These are phyloP conservation scores for Coniochaeta sp. DNA, from an alignment of 2,329 filamentous ascomycete species.

Conservation along the genomic window DNA sequence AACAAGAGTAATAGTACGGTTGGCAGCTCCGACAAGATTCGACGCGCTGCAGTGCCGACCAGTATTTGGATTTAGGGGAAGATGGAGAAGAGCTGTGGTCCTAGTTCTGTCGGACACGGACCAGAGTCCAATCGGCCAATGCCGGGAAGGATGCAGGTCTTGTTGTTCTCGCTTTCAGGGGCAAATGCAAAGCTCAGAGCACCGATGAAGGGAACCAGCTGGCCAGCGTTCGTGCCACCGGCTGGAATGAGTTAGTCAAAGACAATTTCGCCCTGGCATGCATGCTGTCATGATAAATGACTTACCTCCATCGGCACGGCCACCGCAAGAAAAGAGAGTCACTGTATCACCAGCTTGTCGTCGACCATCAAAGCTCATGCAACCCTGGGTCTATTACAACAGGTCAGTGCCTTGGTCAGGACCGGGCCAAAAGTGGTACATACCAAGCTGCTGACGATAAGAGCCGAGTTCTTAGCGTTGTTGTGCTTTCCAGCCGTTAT, in stretches of 20 bases:
- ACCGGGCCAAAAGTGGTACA: too few species aligned
- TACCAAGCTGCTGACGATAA: slow-evolving; percentile 41
- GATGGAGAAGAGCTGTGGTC: slow-evolving; percentile 21
- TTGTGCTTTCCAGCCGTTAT: slow-evolving; percentile 42
- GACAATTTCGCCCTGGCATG: too few species aligned
- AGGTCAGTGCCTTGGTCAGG: not conserved
- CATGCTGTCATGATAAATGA: slow-evolving; percentile 1
- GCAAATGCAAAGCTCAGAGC: slow-evolving; percentile 33
- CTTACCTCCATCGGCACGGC: slow-evolving; percentile 38
- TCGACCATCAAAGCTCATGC: slow-evolving; percentile 40
- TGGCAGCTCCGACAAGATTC: not conserved
- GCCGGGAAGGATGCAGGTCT: slow-evolving; percentile 34
- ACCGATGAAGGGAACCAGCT: slow-evolving; percentile 40
- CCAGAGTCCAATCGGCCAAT: slow-evolving; percentile 19
- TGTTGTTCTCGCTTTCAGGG: slow-evolving; percentile 33
- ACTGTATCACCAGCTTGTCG: slow-evolving; percentile 36
- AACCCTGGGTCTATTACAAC: slow-evolving; percentile 28
- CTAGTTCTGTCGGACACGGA: slow-evolving; percentile 18
- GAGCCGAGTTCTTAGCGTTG: slow-evolving; percentile 29
- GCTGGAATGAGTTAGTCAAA: slow-evolving; percentile 19
- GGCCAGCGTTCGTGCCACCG: slow-evolving; percentile 37
- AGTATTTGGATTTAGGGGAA: slow-evolving; percentile 5
- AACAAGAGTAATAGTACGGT: not conserved
- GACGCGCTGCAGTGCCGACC: not conserved
- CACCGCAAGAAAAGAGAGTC: slow-evolving; percentile 43